phyloP scores from a whole-genome alignment of 371 early-diverging fungal species.

The Batkoa obscura region DNA sequence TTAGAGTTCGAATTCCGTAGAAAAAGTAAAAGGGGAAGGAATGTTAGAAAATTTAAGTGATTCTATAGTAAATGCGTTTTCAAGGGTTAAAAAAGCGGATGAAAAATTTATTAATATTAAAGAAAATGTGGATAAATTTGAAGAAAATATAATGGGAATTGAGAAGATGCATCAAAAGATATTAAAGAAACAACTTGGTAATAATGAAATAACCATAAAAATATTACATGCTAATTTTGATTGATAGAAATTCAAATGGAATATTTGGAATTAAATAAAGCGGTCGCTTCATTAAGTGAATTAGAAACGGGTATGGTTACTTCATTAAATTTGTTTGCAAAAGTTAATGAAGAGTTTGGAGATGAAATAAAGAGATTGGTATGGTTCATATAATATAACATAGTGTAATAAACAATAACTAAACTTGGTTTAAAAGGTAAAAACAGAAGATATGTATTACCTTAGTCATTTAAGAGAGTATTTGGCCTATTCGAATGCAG shows the following conservation, averaged over 20 bases:
- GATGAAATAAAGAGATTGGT: slow-evolving; percentile 43
- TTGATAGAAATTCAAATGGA: slow-evolving; percentile 49
- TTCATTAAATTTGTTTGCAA: slow-evolving; percentile 38
- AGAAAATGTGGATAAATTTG: slow-evolving; percentile 56
- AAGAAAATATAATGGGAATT: slow-evolving; percentile 56
- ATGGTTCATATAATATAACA: not conserved
- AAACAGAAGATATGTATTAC: slow-evolving; percentile 55
- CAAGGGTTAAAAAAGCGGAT: slow-evolving; percentile 75
- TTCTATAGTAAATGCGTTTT: slow-evolving; percentile 69
- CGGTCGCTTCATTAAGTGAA: slow-evolving; percentile 46
- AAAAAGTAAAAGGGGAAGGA: slow-evolving; percentile 23
- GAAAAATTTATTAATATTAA: slow-evolving; percentile 63
- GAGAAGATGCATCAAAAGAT: slow-evolving; percentile 58
- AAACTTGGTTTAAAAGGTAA: slow-evolving; percentile 12
- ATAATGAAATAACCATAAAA: not conserved
- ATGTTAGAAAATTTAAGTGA: slow-evolving; percentile 82
- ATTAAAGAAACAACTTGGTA: slow-evolving; percentile 50
- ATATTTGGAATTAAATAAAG: slow-evolving; percentile 54
- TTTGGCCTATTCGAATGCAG: slow-evolving; percentile 62
- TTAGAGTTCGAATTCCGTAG: not conserved
- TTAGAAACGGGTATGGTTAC: slow-evolving; percentile 61
- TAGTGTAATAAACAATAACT: not conserved
- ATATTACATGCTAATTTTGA: not conserved
- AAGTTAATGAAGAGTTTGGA: slow-evolving; percentile 35
- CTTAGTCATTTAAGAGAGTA: slow-evolving; percentile 66